phyloP scores from a whole-genome alignment of 2,329 filamentous ascomycete genomes.

The Penicillium paneum region DNA sequence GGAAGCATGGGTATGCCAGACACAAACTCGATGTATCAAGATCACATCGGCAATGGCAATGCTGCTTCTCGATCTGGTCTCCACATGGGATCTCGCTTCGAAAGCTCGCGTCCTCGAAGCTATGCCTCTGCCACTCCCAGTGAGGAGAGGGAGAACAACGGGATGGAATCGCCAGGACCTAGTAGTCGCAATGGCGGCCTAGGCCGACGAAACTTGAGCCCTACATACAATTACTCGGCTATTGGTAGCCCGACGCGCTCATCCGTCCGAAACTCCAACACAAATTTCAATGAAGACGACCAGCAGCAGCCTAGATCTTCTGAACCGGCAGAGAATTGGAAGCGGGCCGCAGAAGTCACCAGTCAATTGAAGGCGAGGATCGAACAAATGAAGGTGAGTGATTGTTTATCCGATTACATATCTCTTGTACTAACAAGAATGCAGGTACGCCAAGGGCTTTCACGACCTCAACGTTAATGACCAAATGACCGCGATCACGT shows the following conservation, averaged over 20 bases:
- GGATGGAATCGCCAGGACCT: conserved; percentile 37
- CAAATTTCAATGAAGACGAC: conserved; percentile 37
- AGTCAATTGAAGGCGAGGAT: conserved; percentile 96
- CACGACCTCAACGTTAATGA: conserved; percentile 40
- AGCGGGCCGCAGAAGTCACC: conserved; percentile 92
- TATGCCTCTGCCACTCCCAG: conserved; percentile 55
- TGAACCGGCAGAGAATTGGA: conserved; percentile 86
- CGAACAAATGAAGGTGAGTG: conserved; percentile 84
- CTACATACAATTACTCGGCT: conserved; percentile 39
- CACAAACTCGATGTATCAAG: conserved; percentile 42
- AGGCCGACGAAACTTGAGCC: conserved; percentile 45
- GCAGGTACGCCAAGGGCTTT: conserved; percentile 46
- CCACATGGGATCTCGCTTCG: conserved; percentile 40
- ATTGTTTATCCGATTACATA: not conserved
- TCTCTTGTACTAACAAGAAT: not conserved
- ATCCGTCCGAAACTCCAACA: conserved; percentile 30
- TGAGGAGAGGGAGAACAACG: conserved; percentile 71
- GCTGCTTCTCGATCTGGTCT: conserved; percentile 31
- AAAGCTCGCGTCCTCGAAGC: conserved; percentile 41
- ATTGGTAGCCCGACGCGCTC: conserved; percentile 41
- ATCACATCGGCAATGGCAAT: conserved; percentile 32
- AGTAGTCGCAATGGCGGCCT: conserved; percentile 33
- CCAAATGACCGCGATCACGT: conserved; percentile 24
- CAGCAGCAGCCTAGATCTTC: conserved; percentile 32
- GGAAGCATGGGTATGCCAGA: conserved; percentile 53